Percentiles rank a stretch among this genome's conserved stretches.
Conservation (phyloP, 345 rosid genomes). For the Linum trigynum region DNA sequence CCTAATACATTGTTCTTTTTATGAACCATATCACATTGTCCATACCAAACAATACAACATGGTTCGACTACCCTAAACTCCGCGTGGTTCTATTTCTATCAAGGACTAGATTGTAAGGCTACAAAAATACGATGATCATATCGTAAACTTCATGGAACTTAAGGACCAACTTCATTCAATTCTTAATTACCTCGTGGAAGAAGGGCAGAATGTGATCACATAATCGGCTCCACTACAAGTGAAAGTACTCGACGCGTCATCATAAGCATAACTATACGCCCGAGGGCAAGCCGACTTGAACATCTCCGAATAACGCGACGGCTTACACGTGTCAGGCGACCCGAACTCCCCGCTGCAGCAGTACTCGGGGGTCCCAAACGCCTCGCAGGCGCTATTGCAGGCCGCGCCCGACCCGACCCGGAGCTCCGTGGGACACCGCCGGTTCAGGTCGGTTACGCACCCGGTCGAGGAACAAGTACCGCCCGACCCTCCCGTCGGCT, state of each 20-base stretch:
- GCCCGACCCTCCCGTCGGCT: conserved; percentile 22
- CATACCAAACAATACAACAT: no score
- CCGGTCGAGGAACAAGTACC: conserved; percentile 20
- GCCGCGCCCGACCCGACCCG: conserved; percentile 17
- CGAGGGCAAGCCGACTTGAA: conserved; percentile 23
- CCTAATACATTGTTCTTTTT: no score
- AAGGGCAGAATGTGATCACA: conserved; percentile 26
- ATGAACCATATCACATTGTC: no score
- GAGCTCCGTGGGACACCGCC: conserved; percentile 16
- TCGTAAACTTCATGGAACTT: no score
- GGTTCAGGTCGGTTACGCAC: conserved; percentile 19
- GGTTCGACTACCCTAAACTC: no score
- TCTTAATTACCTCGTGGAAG: conserved; percentile 16
- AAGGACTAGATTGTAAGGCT: no score
- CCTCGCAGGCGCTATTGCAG: conserved; percentile 27
- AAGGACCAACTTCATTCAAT: no score
- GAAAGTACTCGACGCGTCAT: conserved; percentile 23
- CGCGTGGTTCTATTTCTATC: no score
- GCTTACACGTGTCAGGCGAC: conserved; percentile 24
- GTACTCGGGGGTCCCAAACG: conserved; percentile 22
- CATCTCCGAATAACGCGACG: conserved; percentile 21
- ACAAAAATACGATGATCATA: no score
- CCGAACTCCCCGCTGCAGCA: conserved; percentile 25
- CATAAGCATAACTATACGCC: conserved; percentile 24
- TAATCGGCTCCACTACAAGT: conserved; percentile 23